Conservation (phyloP, 176 grass and related monocot genomes). For the Tuctoria greenei region DNA sequence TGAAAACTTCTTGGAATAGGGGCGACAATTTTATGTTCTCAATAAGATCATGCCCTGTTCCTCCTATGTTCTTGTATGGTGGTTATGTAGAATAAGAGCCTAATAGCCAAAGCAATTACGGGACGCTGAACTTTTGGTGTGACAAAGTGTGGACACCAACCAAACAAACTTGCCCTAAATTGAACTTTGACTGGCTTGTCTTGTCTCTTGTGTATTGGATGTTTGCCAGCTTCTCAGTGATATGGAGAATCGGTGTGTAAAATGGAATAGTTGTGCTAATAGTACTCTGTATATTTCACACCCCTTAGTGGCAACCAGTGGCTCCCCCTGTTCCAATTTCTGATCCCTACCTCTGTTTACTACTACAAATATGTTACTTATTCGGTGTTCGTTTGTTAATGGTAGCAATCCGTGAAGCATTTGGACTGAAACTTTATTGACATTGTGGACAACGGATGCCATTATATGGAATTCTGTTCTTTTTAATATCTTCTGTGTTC, state of each 20-base stretch:
- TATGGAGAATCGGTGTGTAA: not conserved
- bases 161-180: not conserved
- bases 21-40: not conserved
- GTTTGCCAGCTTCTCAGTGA: constrained; percentile 7
- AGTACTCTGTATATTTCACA: not conserved
- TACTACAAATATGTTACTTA: not conserved
- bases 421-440: not conserved
- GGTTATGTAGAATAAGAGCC: constrained; percentile 23
- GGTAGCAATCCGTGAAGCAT: not conserved
- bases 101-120: not conserved
- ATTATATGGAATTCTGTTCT: too few relatives aligned
- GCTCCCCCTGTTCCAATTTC: not conserved
- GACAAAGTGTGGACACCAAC: too few relatives aligned
- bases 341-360: not conserved
- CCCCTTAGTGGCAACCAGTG: not conserved
- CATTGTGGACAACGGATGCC: not conserved
- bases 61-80: not conserved
- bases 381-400: not conserved
- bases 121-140: too few relatives aligned
- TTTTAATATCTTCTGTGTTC: too few relatives aligned
- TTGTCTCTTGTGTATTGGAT: not conserved
- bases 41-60: not conserved
- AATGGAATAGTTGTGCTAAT: not conserved
- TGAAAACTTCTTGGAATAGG: constrained; percentile 43
- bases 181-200: not conserved